Evolutionary conservation across 2,329 filamentous ascomycete species (phyloP).

Genomic region (Penicillium italicum): DNA sequence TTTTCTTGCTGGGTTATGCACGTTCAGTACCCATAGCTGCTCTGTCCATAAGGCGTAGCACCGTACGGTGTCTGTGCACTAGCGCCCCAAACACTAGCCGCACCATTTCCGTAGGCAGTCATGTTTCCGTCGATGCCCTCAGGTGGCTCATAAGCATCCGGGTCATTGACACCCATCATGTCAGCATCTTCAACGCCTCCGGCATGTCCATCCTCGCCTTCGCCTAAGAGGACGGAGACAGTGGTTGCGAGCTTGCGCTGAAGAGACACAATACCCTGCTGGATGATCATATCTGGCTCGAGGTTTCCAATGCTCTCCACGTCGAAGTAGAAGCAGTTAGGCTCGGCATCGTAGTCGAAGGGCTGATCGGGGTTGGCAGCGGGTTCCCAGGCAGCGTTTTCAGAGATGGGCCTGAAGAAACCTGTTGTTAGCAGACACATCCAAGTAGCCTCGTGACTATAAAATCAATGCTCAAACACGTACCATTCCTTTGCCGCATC

Average conservation of each 20-base stretch:
- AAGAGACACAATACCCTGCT: slow-evolving; percentile 80
- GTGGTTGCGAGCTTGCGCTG: slow-evolving; percentile 86
- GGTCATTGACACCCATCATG: slow-evolving; percentile 49
- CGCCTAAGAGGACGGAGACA: slow-evolving; percentile 60
- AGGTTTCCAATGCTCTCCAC: slow-evolving; percentile 85
- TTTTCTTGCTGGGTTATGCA: slow-evolving; percentile 4
- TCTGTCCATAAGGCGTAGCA: slow-evolving; percentile 59
- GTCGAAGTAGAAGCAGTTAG: slow-evolving; percentile 85
- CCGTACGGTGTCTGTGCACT: slow-evolving; percentile 57
- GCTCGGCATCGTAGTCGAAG: slow-evolving; percentile 87
- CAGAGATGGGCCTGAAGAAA: slow-evolving; percentile 37
- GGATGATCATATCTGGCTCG: slow-evolving; percentile 83
- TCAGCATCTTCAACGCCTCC: slow-evolving; percentile 44
- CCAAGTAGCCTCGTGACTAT: not conserved
- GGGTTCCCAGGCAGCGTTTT: slow-evolving; percentile 64
- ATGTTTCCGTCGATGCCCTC: slow-evolving; percentile 44
- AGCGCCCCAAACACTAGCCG: slow-evolving; percentile 63
- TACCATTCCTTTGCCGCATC: slow-evolving; percentile 81
- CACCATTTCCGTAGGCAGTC: slow-evolving; percentile 46
- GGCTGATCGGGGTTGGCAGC: slow-evolving; percentile 75
- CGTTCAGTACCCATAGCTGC: slow-evolving; percentile 32
- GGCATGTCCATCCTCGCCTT: slow-evolving; percentile 54
- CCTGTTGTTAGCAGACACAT: not conserved
- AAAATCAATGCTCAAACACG: slow-evolving; percentile 29
- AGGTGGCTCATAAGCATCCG: slow-evolving; percentile 48